Evolutionary conservation across 768 basidiomycete species (phyloP).

Genomic region (Hygrophorus russula): DNA sequence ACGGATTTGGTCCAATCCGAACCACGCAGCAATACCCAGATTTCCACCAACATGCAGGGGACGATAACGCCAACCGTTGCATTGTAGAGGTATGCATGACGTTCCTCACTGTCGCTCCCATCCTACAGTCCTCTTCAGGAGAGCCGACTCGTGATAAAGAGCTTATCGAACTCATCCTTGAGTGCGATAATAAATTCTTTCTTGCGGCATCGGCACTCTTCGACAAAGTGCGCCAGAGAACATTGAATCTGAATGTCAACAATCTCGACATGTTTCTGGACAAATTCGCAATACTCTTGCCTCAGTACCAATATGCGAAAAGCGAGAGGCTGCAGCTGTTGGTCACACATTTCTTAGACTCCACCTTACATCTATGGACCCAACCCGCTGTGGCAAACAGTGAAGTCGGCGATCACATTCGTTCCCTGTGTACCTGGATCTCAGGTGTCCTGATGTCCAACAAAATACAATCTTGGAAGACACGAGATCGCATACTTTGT

Average conservation of each 20-base stretch:
- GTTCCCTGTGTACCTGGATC: constrained; percentile 44
- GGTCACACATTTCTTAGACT: constrained; percentile 49
- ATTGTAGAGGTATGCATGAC: constrained; percentile 43
- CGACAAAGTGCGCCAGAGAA: constrained; percentile 39
- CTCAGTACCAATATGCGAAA: constrained; percentile 40
- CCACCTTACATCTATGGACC: constrained; percentile 54
- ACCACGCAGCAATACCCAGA: constrained; percentile 23
- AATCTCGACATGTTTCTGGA: constrained; percentile 44
- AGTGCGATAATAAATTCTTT: constrained; percentile 45
- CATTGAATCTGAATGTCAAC: constrained; percentile 39
- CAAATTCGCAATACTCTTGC: constrained; percentile 40
- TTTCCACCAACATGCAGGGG: constrained; percentile 15
- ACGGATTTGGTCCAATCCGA: constrained; percentile 47
- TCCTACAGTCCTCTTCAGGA: constrained; percentile 45
- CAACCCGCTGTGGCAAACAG: constrained; percentile 16
- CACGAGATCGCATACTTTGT: constrained; percentile 49
- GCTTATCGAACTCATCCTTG: constrained; percentile 40
- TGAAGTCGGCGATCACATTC: constrained; percentile 33
- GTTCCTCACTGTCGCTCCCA: constrained; percentile 52
- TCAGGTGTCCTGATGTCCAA: constrained; percentile 28
- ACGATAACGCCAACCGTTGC: constrained; percentile 18
- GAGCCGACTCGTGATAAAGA: constrained; percentile 55
- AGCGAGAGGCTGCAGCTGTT: constrained; percentile 43
- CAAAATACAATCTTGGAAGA: constrained; percentile 48
- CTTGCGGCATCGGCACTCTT: constrained; percentile 47